Conservation (phyloP, 2,329 filamentous ascomycete genomes). For the Leptographium flavum region DNA sequence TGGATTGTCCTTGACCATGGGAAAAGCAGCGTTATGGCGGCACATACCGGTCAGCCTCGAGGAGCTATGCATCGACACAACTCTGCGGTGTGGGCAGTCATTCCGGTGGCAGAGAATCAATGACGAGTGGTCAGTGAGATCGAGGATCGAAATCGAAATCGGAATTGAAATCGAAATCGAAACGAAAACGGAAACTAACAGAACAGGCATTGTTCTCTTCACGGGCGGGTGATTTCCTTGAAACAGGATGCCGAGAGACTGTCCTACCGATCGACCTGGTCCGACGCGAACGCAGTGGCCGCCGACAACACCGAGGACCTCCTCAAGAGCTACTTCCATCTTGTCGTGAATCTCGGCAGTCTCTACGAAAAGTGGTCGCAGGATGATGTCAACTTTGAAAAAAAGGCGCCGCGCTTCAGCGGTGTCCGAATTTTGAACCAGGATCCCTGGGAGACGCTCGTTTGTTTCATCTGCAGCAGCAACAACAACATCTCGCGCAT, state of each 20-base stretch:
- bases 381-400: slow-evolving; percentile 76
- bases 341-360: slow-evolving; percentile 57
- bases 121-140: slow-evolving; percentile 59
- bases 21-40: slow-evolving; percentile 48
- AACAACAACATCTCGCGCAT: slow-evolving; percentile 97
- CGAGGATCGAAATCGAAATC: neutral
- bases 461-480: slow-evolving; percentile 95
- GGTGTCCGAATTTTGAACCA: slow-evolving; percentile 88
- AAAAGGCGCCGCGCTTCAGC: slow-evolving; percentile 72
- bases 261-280: slow-evolving; percentile 64
- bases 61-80: slow-evolving; percentile 90
- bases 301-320: slow-evolving; percentile 59
- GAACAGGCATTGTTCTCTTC: slow-evolving; percentile 62
- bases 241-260: slow-evolving; percentile 68
- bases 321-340: slow-evolving; percentile 74
- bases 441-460: slow-evolving; percentile 87
- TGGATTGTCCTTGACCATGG: neutral
- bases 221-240: slow-evolving; percentile 71
- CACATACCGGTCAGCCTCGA: slow-evolving; percentile 70
- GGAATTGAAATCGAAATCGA: no score
- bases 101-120: slow-evolving; percentile 86
- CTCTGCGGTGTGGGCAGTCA: slow-evolving; percentile 85
- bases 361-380: slow-evolving; percentile 82
- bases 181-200: neutral
- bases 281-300: neutral